A percentile compares a stretch with the other conserved stretches of the same genome.
Evolutionary conservation across 768 basidiomycete species (phyloP).

Genomic region (Lentinula sp.): DNA sequence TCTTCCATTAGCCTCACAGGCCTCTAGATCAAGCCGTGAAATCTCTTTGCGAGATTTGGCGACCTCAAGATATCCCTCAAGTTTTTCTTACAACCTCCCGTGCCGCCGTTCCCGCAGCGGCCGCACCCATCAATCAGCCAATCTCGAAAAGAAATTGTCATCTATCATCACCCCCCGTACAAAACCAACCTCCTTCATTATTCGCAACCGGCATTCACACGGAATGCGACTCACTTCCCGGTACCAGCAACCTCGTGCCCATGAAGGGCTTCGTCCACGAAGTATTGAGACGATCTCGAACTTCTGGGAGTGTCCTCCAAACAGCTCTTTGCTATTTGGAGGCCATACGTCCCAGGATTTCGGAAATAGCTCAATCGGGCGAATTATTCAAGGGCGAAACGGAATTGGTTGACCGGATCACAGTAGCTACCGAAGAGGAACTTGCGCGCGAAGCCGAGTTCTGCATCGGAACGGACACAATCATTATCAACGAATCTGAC

Average conservation of each 20-base stretch:
- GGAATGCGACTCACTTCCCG: constrained; percentile 9
- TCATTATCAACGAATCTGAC: constrained; percentile 12
- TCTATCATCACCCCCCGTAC: constrained; percentile 9
- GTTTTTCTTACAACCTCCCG: constrained; percentile 39
- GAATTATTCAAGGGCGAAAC: constrained; percentile 32
- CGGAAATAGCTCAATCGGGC: constrained; percentile 49
- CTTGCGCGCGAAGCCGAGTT: constrained; percentile 33
- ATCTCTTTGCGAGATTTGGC: constrained; percentile 76
- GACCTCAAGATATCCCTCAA: constrained; percentile 63
- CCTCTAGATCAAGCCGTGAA: constrained; percentile 71
- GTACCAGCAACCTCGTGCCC: constrained; percentile 37
- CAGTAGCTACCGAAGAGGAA: constrained; percentile 35
- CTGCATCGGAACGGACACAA: constrained; percentile 6
- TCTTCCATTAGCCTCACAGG: constrained; percentile 6
- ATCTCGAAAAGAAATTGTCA: constrained; percentile 24
- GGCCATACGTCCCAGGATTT: constrained; percentile 67
- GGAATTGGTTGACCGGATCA: constrained; percentile 36
- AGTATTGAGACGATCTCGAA: constrained; percentile 80
- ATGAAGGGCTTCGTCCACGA: constrained; percentile 82
- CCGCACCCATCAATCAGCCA: constrained; percentile 5
- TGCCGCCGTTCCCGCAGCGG: constrained; percentile 20
- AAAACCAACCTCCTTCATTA: not conserved
- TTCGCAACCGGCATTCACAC: not conserved
- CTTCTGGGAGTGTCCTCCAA: constrained; percentile 78
- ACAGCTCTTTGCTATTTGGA: constrained; percentile 86